Evolutionary conservation across 768 basidiomycete species (phyloP).

Genomic region (Xerocomus spinulosus): DNA sequence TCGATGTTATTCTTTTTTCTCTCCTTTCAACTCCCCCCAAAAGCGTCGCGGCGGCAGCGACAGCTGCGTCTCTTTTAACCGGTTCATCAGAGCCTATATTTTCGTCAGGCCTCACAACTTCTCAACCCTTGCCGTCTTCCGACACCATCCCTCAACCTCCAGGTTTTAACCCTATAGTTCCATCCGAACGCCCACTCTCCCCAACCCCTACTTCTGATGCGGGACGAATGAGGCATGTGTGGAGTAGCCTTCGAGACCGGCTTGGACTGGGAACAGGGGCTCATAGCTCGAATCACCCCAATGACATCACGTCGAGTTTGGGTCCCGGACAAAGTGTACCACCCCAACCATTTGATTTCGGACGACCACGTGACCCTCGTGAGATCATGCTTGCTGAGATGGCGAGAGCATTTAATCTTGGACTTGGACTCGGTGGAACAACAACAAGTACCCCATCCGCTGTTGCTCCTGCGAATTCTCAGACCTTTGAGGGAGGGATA

Average conservation of each 20-base stretch:
- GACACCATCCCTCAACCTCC: constrained; percentile 12
- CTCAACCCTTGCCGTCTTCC: constrained; percentile 18
- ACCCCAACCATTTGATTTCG: constrained; percentile 9
- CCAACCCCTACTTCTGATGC: constrained; percentile 38
- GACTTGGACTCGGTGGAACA: constrained; percentile 46
- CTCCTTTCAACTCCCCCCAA: neutral
- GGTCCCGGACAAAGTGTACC: constrained; percentile 6
- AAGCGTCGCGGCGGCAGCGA: constrained; percentile 89
- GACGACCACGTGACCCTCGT: constrained; percentile 43
- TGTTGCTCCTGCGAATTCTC: constrained; percentile 3
- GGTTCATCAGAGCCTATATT: constrained; percentile 65
- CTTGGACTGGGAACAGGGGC: constrained; percentile 45
- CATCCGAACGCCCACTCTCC: constrained; percentile 35
- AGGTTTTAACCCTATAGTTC: constrained; percentile 9
- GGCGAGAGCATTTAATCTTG: constrained; percentile 75
- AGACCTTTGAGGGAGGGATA: constrained; percentile 6
- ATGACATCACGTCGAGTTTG: constrained; percentile 3
- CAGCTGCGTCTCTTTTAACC: constrained; percentile 78
- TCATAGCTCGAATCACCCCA: constrained; percentile 12
- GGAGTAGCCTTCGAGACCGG: constrained; percentile 65
- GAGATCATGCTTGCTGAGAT: constrained; percentile 77
- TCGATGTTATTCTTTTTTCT: neutral
- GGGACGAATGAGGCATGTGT: constrained; percentile 56
- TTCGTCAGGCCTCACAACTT: constrained; percentile 48
- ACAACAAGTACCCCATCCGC: constrained; percentile 4